Base-by-base conservation (phyloP, 23 red algal genomes). In the Cyanidium caldarium region DNA sequence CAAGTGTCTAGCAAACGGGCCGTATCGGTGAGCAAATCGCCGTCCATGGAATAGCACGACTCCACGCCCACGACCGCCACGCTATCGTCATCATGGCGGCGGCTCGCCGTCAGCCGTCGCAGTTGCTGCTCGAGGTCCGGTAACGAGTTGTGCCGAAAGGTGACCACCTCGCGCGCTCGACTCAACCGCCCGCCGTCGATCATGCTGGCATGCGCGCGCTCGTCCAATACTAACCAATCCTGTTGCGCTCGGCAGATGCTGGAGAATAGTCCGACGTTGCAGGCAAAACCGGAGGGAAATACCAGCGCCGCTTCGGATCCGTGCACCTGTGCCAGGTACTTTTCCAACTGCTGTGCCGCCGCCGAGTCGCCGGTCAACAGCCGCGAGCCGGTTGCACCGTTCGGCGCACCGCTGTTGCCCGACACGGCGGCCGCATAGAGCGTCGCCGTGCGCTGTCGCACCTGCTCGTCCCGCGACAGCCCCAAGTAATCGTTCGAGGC, bases 401-500 rank as follows among this genome's bases (percentile, higher is more conserved):
- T 72, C 33, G 20, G n/a, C 31, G 23, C 15, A n/a, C n/a, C n/a
- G 1, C 44, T 19, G 33, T 28, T 28, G 1, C 30, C 1, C 28
- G 37, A 31, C 10, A 33, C 37, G 33, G 39, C 57, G 34, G 33
- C 15, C 28, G 37, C 15, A 25, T 72, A 17, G 23, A 72, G 61
- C 37, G 44, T 15, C 0, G 38, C 46, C n/a, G 77, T 72, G 44
- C 58, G 74, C 17, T 30, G 3, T 44, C 46, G 61, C 45, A 69
- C 69, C 17, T 20, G 14, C 33, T 1, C 16, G 5, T n/a, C 33
- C 10, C 42, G 77, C 17, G 84, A 51, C 17, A 98, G 68, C 37
- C 92, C 80, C 2, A 98, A 42, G 65, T 98, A 98, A 57, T 98
- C 92, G 46, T 98, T 98, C 19, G 92, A 98, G 1, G 84, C 80